Conservation (phyloP, 2,329 filamentous ascomycete genomes). For the Penicillium sp. region DNA sequence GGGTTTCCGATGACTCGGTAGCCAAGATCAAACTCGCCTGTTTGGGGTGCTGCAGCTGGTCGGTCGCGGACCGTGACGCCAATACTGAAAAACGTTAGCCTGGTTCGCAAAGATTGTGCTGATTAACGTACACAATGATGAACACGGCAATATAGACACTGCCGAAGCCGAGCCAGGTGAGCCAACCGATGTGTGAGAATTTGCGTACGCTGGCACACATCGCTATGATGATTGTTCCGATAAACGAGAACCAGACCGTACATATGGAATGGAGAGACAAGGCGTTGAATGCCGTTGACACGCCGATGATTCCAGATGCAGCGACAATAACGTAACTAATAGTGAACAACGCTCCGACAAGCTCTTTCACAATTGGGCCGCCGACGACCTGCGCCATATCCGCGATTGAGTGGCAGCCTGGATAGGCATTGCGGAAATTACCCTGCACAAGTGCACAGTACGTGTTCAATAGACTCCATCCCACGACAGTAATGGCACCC, state of each 20-base stretch:
- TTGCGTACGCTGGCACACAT: constrained; percentile 57
- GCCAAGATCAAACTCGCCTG: constrained; percentile 61
- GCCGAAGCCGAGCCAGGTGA: constrained; percentile 63
- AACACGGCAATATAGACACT: constrained; percentile 62
- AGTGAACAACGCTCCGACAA: constrained; percentile 59
- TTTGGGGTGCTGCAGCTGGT: constrained; percentile 62
- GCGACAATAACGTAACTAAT: constrained; percentile 60
- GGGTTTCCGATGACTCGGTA: constrained; percentile 60
- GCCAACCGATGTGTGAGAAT: constrained; percentile 62
- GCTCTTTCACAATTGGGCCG: constrained; percentile 53
- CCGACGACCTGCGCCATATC: constrained; percentile 63
- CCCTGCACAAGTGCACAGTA: constrained; percentile 53
- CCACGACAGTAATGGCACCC: constrained; percentile 51
- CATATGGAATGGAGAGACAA: constrained; percentile 61
- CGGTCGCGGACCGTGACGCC: constrained; percentile 60
- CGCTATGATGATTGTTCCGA: constrained; percentile 55
- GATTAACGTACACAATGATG: constrained; percentile 49
- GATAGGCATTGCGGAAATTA: constrained; percentile 54
- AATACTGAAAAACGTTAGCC: constrained; percentile 34
- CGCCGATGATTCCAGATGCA: constrained; percentile 61
- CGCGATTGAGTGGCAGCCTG: constrained; percentile 55
- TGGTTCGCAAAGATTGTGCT: background rate
- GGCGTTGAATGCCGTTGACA: constrained; percentile 62
- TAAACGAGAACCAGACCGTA: constrained; percentile 59
- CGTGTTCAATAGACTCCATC: constrained; percentile 53